Evolutionary conservation across 2,329 filamentous ascomycete genomes (phyloP), one percentile per base, ranked within the genome.

Genomic region (Didymella arachidicola): DNA sequence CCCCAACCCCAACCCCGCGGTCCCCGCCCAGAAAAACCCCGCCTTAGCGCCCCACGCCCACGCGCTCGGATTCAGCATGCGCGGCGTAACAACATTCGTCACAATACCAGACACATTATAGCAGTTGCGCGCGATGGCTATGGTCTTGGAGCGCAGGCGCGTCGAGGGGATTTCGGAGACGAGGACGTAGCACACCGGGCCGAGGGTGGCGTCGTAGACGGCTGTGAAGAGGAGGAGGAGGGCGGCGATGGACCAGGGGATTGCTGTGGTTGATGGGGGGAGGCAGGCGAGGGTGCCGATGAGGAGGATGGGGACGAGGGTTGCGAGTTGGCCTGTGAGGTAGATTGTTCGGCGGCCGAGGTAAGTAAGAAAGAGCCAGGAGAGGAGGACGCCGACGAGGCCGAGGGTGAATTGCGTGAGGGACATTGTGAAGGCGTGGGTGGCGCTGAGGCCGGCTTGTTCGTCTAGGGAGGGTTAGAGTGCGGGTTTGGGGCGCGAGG

Each of bases 1-100:
- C 8, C 92, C 76, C 66, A 91, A 84, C 78, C 89, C 93, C 38
- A 87, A 74, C 76, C 91, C 89, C 73, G 89, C 91, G 41, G 90
- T 87, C 1, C 87, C 89, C 14, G 87, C 87, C 89, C 92, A 91
- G 80, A 95, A 93, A 79, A 96, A 95, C 19, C 91, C 92, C 0
- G 91, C 84, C 67, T 85, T 93, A 75, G 93, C 93, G 53, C 86
- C 83, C 92, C 92, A 96, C 73, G 93, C 81, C 92, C 92, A 96
- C 0, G 87, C 89, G 0, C 81, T 65, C 0, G 63, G 62, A 2
- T 64, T 65, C 0, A 71, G 26, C 65, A 69, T 66, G 1, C 57
- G 43, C 0, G 92, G 92, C 0, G 91, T 95, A 44, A 96, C 90
- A 65, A 95, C 77, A 63, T 96, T 94, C 52, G 86, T 88, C 29